Evolutionary conservation across 306 rosid species (phyloP).

Genomic region (Ammopiptanthus mongolicus): DNA sequence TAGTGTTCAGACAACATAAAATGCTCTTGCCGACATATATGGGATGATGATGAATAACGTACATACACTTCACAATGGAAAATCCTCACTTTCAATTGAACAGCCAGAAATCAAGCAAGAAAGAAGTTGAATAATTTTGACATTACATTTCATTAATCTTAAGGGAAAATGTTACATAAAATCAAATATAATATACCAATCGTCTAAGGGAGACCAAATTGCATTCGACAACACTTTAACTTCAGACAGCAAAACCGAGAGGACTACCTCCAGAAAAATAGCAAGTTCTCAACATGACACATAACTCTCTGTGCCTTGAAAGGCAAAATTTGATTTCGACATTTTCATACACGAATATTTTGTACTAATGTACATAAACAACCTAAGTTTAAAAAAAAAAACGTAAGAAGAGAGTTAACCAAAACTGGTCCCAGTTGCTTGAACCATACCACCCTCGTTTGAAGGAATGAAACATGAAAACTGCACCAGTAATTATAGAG

Average conservation of each 20-base stretch:
- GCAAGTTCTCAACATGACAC: constrained; percentile 35
- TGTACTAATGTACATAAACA: constrained; percentile 68
- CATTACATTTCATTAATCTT: constrained; percentile 25
- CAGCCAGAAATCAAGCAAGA: neutral
- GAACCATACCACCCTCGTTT: constrained; percentile 34
- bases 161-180: constrained; percentile 37
- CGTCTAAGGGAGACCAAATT: constrained; percentile 29
- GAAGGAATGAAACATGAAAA: constrained; percentile 29
- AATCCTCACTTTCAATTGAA: neutral
- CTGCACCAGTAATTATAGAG: constrained; percentile 23
- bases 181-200: constrained; percentile 37
- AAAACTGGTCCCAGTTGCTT: constrained; percentile 34
- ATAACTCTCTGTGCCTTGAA: constrained; percentile 42
- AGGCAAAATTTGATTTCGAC: constrained; percentile 66
- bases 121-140: neutral
- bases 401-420: neutral
- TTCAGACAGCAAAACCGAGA: constrained; percentile 33
- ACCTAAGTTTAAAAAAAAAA: constrained; percentile 3
- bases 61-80: neutral
- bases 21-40: neutral
- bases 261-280: constrained; percentile 31
- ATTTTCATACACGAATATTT: constrained; percentile 46
- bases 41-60: neutral
- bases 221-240: constrained; percentile 36
- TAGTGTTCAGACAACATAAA: neutral